Base-by-base conservation (phyloP, 1,284 basidiomycete genomes). In the Polyporus tsugae region DNA sequence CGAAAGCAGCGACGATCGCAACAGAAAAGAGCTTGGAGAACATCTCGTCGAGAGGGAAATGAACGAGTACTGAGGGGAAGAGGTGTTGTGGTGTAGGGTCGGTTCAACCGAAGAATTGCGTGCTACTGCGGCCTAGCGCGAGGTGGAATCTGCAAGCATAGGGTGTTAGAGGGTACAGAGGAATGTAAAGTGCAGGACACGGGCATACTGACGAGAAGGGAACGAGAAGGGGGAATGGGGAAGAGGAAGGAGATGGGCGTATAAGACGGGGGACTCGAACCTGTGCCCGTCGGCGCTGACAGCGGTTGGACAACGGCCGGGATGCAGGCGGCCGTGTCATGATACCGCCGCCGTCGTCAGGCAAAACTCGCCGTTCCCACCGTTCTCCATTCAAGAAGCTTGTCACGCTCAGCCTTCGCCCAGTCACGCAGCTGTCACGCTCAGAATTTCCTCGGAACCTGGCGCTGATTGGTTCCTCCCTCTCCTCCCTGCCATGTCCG, bases 401-500 rank as follows among this genome's bases (percentile, higher is more conserved):
- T 65, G 60, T 69, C 63, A 65, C 70, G 46, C 65, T 13, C 67
- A 66, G 63, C 73, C 62, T 75, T 77, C 72, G 68, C n/a, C 46
- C 46, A 25, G 25, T 52, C 46, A 29, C 29, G 22, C 46, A 35
- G 15, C 39, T 60, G 57, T 49, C 44, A 57, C 58, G 22, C 39
- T 2, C 39, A 60, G 58, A 25, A 60, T 25, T 42, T 17, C n/a
- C 22, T 52, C n/a, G 46, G 46, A 22, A 52, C 22, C 46, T 52
- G 38, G 38, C 69, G 38, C 71, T 73, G 70, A 77, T 75, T 76
- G 73, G 75, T 71, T 73, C 58, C 25, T 13, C 53, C 42, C 64
- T 70, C 60, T 65, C 60, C 64, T 63, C 64, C 66, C 70, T 64
- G 69, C 72, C 74, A 93, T 93, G 92, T 88, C 90, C 44, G 96